Evolutionary conservation across 257 asterid species (phyloP), one percentile per base, ranked within the genome.

Genomic region (Penstemon barbatus): DNA sequence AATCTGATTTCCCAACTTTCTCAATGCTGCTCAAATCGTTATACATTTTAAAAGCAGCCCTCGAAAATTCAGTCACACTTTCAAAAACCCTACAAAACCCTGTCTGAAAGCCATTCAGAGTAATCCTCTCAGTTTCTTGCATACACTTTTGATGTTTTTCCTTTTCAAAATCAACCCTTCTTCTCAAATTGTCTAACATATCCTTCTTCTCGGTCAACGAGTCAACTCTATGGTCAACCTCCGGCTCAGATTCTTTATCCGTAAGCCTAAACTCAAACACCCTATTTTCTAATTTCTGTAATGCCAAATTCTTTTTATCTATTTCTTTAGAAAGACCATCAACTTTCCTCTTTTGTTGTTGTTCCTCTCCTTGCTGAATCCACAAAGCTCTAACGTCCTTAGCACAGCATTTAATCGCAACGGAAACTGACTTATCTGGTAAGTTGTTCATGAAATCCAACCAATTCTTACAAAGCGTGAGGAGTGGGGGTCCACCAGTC

Each of bases 321-420:
- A 88, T 71, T 75, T 90, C 98, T 79, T 87, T 84, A 3, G 98
- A 85, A 59, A 93, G 61, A 54, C 71, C 66, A 38, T 93, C 99
- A 6, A 88, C 96, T 81, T 79, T 93, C 77, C 85, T 75, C 81
- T 88, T 93, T 49, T 90, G 97, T 42, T 80, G 86, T 59, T 84
- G 92, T 61, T 90, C 99, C 76, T 77, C 88, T 65, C 96, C 99
- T 68, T 93, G 95, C 72, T 85, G 96, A 74, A 82, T 59, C 97
- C 96, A 85, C 81, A 93, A 69, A 50, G 92, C 87, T 71, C 90
- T 74, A 58, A 90, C 91, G 72, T 93, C 99, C 78, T 82, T 84
- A 0, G 80, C 85, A 10, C 96, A 93, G 79, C 86, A 80, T 68
- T 80, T 87, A 41, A 93, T 75, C 3, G 97, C 86, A 46, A 42